Evolutionary conservation across 225 moss, liverwort and hornwort species (phyloP), one percentile per base, ranked within the genome.

Genomic region (Lunularia cruciata): DNA sequence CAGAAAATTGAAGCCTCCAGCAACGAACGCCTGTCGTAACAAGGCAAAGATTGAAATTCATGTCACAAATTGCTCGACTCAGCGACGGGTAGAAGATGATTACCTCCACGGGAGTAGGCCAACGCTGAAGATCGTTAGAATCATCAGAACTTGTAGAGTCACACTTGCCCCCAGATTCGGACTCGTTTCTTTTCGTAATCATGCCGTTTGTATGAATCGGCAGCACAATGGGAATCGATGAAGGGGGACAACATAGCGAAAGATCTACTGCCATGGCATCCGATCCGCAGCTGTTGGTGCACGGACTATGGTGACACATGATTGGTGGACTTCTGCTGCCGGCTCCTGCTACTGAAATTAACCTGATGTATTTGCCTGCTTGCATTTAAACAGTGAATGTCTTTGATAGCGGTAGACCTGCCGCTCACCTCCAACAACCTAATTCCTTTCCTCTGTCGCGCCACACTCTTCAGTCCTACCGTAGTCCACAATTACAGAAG

Each of bases 221-320:
- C 34, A 82, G 20, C 22, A 73, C 82, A 49, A 77, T 77, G 70
- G 77, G 74, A 15, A 74, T 70, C 65, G 73, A 53, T 23, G 81
- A 63, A 47, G 77, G 77, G 0, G 46, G 65, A 27, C 64, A 73
- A 35, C 82, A 77, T 13, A 74, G 56, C 15, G 82, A 67, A 47
- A 82, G 74, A 72, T 77, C 77, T 62, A 77, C 71, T 22, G 71
- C 77, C 82, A 78, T 82, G 64, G 77, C 77, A 73, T 64, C 75
- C 68, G 82, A 82, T 77, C 65, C 77, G 63, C 76, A 81, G 66
- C 59, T 81, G 22, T 75, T 75, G 14, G 60, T 48, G 77, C 74
- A 77, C 33, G 74, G 70, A n/a, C 74, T 82, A 46, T 82, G 82
- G 39, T 82, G 82, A 71, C 82, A 82, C 82, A 82, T 82, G 71